Percentiles rank a stretch among this genome's conserved stretches.
These are phyloP conservation scores for Tylopilus cervinicoccineus DNA, from an alignment of 768 basidiomycete species.

Conservation along the genomic window DNA sequence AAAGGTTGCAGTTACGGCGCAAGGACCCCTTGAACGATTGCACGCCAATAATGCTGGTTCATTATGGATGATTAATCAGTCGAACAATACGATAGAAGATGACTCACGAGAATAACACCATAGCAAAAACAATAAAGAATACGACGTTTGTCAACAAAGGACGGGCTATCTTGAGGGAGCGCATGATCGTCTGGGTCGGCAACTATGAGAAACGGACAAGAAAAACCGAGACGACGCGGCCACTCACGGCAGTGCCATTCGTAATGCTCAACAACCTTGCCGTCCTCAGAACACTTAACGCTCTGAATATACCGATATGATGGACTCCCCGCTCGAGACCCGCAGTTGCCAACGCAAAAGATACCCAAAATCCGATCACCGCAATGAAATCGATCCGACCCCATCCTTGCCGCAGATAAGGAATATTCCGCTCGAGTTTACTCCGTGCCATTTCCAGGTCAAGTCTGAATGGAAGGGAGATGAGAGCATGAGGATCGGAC, in stretches of 20 bases:
- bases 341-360: slow-evolving; percentile 64
- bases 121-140: slow-evolving; percentile 89
- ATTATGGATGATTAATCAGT: not conserved
- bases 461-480: slow-evolving; percentile 57
- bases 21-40: slow-evolving; percentile 90
- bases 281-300: slow-evolving; percentile 80
- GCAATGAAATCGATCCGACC: slow-evolving; percentile 86
- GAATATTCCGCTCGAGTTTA: slow-evolving; percentile 64
- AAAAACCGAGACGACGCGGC: not conserved
- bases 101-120: slow-evolving; percentile 79
- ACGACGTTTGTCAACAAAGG: slow-evolving; percentile 88
- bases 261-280: slow-evolving; percentile 84
- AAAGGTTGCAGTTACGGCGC: slow-evolving; percentile 57
- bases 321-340: slow-evolving; percentile 62
- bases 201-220: slow-evolving; percentile 8
- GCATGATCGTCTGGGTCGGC: slow-evolving; percentile 69
- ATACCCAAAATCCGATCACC: slow-evolving; percentile 82
- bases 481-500: slow-evolving; percentile 35
- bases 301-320: slow-evolving; percentile 87
- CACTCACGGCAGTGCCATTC: slow-evolving; percentile 81
- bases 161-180: slow-evolving; percentile 84
- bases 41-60: slow-evolving; percentile 75
- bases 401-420: slow-evolving; percentile 93
- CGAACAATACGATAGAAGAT: not conserved
- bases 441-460: slow-evolving; percentile 52